Base-by-base conservation (phyloP, 768 basidiomycete genomes). In the Lentinula boryana region DNA sequence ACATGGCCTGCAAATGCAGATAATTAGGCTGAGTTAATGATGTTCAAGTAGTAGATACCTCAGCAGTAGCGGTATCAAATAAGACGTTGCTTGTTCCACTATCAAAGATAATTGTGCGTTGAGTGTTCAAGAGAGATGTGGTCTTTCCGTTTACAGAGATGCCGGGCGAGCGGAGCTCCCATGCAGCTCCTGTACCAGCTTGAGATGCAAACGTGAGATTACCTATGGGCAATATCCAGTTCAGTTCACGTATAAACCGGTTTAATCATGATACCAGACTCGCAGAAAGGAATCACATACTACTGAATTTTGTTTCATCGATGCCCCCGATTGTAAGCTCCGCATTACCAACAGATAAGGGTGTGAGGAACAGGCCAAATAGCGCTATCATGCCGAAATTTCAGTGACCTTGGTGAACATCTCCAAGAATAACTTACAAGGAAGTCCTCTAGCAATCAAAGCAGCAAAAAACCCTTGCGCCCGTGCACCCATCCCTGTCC, bases 31-130 rank as follows among this genome's bases (percentile, higher is more conserved):
- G 33, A 33, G 51, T 60, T 53, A 31, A 60, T 40, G 41, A 35
- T 43, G 48, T 21, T 49, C 35, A 56, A 31, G 23, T 46, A 15
- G 2, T 33, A 55, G 63, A 62, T 64, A 78, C 82, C 69, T 81
- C 76, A 8, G 84, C 72, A 18, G 80, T 83, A 43, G 68, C 66
- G 21, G 80, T 78, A 46, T 78, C 73, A 60, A 84, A 81, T 21
- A 84, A 68, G 43, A 84, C 68, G 67, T 84, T 85, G 65, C 80
- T 81, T 23, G 82, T 84, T 36, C 84, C 82, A 61, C 78, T 80
- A 69, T 85, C 83, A 63, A 84, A 84, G 53, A 84, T 82, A 66
- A 85, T 74, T 51, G 64, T 75, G 31, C 80, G 76, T 48, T 66
- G 64, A 10, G 68, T 67, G 55, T 74, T 75, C 52, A 84, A 70